phyloP scores from a whole-genome alignment of 192 early-diverging fungal species.

The Linnemannia zychae region DNA sequence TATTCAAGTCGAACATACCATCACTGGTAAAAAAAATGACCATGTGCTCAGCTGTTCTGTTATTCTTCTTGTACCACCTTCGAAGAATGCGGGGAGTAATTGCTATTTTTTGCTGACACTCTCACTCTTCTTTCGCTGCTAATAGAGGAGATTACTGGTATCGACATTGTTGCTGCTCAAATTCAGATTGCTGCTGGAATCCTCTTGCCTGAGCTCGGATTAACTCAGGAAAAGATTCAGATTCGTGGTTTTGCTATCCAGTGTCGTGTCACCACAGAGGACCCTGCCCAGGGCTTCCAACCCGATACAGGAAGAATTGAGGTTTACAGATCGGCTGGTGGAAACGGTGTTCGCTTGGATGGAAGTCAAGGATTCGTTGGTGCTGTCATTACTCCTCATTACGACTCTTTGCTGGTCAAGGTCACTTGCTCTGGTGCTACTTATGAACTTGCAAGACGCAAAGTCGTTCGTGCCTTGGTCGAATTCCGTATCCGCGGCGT shows the following conservation, averaged over 20 bases:
- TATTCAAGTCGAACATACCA: conserved; percentile 98
- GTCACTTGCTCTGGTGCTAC: conserved; percentile 88
- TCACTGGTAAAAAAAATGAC: conserved; percentile 67
- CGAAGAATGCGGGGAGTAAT: background rate
- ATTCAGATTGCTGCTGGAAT: conserved; percentile 95
- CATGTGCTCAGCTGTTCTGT: background rate
- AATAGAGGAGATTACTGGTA: conserved; percentile 92
- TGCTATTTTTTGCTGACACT: background rate
- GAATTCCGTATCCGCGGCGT: conserved; percentile 98
- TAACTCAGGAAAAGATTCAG: conserved; percentile 85
- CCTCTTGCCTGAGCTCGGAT: conserved; percentile 79
- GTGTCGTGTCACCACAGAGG: conserved; percentile 97
- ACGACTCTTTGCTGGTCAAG: conserved; percentile 96
- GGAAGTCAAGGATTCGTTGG: conserved; percentile 92
- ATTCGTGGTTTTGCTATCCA: conserved; percentile 93
- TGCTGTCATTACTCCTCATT: conserved; percentile 93
- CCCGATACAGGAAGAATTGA: conserved; percentile 97
- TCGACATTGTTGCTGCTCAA: conserved; percentile 94
- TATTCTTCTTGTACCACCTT: background rate
- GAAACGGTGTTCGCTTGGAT: conserved; percentile 89
- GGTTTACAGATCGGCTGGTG: conserved; percentile 92
- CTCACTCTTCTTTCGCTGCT: background rate
- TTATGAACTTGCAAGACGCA: conserved; percentile 92
- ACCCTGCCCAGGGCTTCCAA: conserved; percentile 93
- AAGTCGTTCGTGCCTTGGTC: conserved; percentile 87